A percentile compares a stretch with the other conserved stretches of the same genome.
phyloP scores from a whole-genome alignment of 371 early-diverging fungal genomes.

The Paraphysoderma sedebokerense region DNA sequence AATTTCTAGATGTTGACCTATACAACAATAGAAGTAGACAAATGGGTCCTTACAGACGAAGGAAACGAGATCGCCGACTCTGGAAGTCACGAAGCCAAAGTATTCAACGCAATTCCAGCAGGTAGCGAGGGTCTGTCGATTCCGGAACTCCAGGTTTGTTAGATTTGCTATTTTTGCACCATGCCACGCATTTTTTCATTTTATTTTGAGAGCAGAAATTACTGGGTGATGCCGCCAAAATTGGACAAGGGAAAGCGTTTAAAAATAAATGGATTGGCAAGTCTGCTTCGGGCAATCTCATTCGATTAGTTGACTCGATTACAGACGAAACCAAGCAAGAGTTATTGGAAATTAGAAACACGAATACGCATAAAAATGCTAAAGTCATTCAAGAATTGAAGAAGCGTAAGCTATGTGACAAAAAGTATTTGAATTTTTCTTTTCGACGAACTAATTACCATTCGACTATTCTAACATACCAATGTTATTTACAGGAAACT shows the following conservation, averaged over 20 bases:
- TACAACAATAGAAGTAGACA: constrained; percentile 56
- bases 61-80: constrained; percentile 63
- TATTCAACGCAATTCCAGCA: constrained; percentile 74
- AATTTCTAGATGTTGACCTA: constrained; percentile 59
- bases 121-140: constrained; percentile 64
- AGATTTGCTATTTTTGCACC: too few relatives aligned
- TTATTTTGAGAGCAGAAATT: constrained; percentile 17
- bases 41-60: constrained; percentile 69
- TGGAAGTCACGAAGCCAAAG: constrained; percentile 87
- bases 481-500: constrained; percentile 39
- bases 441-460: not conserved
- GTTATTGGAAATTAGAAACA: constrained; percentile 41
- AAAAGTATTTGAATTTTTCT: constrained; percentile 26
- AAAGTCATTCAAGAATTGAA: constrained; percentile 65
- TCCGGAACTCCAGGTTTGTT: constrained; percentile 35
- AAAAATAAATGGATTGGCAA: constrained; percentile 94
- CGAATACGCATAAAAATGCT: constrained; percentile 41
- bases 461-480: not conserved
- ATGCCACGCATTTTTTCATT: not conserved
- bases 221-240: constrained; percentile 61
- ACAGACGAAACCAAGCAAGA: constrained; percentile 69
- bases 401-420: constrained; percentile 69
- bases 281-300: constrained; percentile 34
- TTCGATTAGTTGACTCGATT: constrained; percentile 55
- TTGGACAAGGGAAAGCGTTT: constrained; percentile 89